A percentile compares a stretch with the other conserved stretches of the same genome.
Evolutionary conservation across 2,329 filamentous ascomycete genomes (phyloP).

Genomic region (Aspergillus sp.): DNA sequence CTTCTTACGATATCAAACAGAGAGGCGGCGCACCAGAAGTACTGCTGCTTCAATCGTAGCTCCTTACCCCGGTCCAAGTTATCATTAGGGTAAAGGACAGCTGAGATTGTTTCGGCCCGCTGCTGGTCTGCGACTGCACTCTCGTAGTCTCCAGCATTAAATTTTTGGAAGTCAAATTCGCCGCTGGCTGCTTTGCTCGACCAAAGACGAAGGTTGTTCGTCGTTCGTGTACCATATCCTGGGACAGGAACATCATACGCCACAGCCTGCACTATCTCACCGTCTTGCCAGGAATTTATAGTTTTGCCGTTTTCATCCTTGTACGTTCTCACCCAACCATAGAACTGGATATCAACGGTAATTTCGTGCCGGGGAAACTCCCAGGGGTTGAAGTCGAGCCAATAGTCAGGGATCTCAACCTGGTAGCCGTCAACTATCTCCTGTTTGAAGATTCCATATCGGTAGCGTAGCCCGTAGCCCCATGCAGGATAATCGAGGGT

Average conservation of each 20-base stretch:
- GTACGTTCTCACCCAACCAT: constrained; percentile 75
- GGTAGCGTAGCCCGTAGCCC: constrained; percentile 94
- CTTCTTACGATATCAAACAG: constrained; percentile 93
- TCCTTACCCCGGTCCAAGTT: constrained; percentile 96
- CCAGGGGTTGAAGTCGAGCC: constrained; percentile 99
- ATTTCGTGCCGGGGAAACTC: constrained; percentile 96
- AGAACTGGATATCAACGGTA: constrained; percentile 96
- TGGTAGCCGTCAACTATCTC: constrained; percentile 98
- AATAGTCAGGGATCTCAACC: constrained; percentile 97
- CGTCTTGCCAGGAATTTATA: constrained; percentile 79
- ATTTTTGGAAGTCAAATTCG: constrained; percentile 99
- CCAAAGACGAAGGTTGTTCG: constrained; percentile 96
- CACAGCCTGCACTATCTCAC: constrained; percentile 86
- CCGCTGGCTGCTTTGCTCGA: constrained; percentile 95
- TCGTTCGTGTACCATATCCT: constrained; percentile 83
- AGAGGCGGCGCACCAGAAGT: constrained; percentile 99
- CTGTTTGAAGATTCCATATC: constrained; percentile 99
- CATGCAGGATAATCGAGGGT: constrained; percentile 94
- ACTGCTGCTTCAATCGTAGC: constrained; percentile 96
- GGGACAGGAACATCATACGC: constrained; percentile 93
- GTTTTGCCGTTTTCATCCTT: constrained; percentile 75
- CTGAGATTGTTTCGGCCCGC: constrained; percentile 97
- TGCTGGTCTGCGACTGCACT: constrained; percentile 98
- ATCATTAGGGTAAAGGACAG: constrained; percentile 95
- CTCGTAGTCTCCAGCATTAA: constrained; percentile 98